Conservation (phyloP, 192 early-diverging fungal genomes). For the Backusella australiensis region DNA sequence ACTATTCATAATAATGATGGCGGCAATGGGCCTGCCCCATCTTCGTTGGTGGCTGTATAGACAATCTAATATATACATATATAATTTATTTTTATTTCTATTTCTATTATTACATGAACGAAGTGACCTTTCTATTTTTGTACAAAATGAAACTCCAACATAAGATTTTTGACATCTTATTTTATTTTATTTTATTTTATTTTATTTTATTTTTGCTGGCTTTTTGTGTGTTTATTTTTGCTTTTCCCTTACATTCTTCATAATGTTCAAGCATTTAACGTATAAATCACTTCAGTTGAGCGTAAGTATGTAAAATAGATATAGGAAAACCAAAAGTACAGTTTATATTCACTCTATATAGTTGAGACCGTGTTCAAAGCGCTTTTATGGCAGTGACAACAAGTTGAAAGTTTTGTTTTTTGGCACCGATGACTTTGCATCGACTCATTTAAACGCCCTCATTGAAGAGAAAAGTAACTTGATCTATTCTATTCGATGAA, state of each 20-base stretch:
- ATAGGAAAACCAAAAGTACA: no score
- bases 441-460: constrained; percentile 56
- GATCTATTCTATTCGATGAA: background rate
- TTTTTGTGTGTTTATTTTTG: background rate
- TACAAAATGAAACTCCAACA: no score
- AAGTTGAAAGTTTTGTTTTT: constrained; percentile 68
- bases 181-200: background rate
- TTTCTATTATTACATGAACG: background rate
- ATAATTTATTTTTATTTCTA: background rate
- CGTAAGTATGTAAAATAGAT: background rate
- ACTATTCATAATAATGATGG: background rate
- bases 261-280: background rate
- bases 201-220: background rate
- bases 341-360: background rate
- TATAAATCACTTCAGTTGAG: background rate
- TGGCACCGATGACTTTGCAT: constrained; percentile 84
- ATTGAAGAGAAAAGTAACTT: constrained; percentile 45
- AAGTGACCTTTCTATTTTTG: no score
- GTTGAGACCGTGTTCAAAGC: background rate
- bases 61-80: background rate
- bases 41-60: constrained; percentile 7
- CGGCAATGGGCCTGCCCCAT: background rate
- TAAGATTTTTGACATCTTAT: no score
- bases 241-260: background rate
- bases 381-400: background rate